Evolutionary conservation across 2,329 filamentous ascomycete species (phyloP).

Genomic region (Botrytis pseudocinerea): DNA sequence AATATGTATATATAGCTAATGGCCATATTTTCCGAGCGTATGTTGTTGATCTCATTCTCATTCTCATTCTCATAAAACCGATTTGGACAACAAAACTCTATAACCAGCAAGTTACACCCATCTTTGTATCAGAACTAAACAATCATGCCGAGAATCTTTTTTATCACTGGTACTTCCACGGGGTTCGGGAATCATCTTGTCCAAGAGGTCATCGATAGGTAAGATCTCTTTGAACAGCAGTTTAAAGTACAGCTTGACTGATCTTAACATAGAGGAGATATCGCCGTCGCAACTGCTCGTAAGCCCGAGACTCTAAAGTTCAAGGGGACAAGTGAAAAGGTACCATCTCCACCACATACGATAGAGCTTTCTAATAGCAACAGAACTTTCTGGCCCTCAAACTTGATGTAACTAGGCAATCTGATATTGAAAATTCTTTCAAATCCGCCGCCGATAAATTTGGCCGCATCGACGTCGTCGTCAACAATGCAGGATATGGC

Average conservation of each 20-base stretch:
- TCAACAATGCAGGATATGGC: conserved; percentile 64
- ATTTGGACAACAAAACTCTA: background rate
- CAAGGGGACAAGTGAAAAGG: conserved; percentile 40
- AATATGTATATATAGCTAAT: background rate
- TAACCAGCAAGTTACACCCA: background rate
- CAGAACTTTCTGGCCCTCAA: conserved; percentile 50
- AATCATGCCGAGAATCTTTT: conserved; percentile 44
- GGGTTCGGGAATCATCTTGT: conserved; percentile 49
- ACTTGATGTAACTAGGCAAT: conserved; percentile 56
- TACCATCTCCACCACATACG: conserved; percentile 18
- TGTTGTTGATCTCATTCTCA: background rate
- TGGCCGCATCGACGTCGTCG: conserved; percentile 57
- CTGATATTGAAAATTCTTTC: conserved; percentile 42
- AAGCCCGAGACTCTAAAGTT: conserved; percentile 43
- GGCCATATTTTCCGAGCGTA: too few species aligned
- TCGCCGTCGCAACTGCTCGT: conserved; percentile 50
- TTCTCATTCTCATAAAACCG: background rate
- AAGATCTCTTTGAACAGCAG: background rate
- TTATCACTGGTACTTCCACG: conserved; percentile 51
- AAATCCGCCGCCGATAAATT: conserved; percentile 49
- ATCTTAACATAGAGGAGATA: conserved; percentile 41
- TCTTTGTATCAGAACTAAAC: too few species aligned
- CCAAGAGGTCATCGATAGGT: conserved; percentile 43
- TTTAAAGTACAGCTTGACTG: background rate
- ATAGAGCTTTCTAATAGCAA: background rate